Base-by-base conservation (phyloP, 2,329 filamentous ascomycete genomes). In the Clarireedia monteithiana region DNA sequence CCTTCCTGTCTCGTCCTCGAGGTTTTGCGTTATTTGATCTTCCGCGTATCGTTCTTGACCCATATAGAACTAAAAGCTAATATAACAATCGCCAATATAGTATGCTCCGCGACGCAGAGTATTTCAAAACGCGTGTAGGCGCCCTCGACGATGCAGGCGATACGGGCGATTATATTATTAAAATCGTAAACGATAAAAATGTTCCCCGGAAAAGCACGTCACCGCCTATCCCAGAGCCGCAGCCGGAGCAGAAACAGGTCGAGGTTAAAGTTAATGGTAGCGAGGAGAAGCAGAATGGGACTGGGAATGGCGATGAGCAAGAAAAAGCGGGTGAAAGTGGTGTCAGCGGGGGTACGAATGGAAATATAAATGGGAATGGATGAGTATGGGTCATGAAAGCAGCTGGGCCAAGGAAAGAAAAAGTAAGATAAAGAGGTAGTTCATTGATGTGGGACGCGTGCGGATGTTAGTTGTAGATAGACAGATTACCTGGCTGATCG, bases 61-160 rank as follows among this genome's bases (percentile, higher is more conserved):
- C 27, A 10, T 10, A 30, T 4, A 30, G 7, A 10, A 30, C 10
- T 4, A 7, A 30, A 30, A 9, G 30, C 30, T 34, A 34, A 34
- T 34, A 12, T 12, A 12, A 12, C 30, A 34, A 12, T 10, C 30
- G 4, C 30, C 30, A 34, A 34, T 34, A 55, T 62, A 86, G 84
- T 63, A 76, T 89, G 68, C 71, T 84, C 48, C 76, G 77, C 42
- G 86, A 89, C 67, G 80, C 79, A 7, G 79, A 85, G 63, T 76
- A 79, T 60, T 84, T 89, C 64, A 79, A 82, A 51, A 71, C 76
- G 1, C 79, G 79, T 57, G 74, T 89, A 17, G 76, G 78, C 58
- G 82, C 82, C 64, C 76, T 89, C 30, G 82, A 87, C 50, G 84
- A 82, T 2, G 79, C 82, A 40, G 85, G 80, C 9, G 85, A 91